Conservation (phyloP, 2,329 filamentous ascomycete genomes). For the Trichophyton rubrum region DNA sequence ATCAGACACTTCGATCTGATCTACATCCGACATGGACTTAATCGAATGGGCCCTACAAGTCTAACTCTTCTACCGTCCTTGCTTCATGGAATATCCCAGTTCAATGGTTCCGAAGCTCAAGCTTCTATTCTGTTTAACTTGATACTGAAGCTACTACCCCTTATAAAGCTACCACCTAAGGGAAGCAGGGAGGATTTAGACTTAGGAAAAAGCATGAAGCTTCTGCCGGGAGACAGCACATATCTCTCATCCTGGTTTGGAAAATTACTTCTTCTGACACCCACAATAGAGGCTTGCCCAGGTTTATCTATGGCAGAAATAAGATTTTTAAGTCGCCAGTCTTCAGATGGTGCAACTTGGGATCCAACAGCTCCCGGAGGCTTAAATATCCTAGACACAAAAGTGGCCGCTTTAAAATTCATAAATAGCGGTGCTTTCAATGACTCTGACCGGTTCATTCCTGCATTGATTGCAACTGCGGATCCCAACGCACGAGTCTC, state of each 20-base stretch:
- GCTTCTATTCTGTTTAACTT: slow-evolving; percentile 66
- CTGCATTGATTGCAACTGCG: slow-evolving; percentile 70
- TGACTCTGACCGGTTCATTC: slow-evolving; percentile 70
- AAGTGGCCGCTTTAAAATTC: slow-evolving; percentile 56
- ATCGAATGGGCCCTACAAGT: slow-evolving; percentile 47
- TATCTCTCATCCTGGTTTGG: slow-evolving; percentile 66
- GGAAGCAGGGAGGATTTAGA: slow-evolving; percentile 65
- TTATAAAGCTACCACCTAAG: slow-evolving; percentile 54
- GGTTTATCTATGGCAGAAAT: slow-evolving; percentile 56
- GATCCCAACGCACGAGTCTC: slow-evolving; percentile 65
- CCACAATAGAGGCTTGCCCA: slow-evolving; percentile 39
- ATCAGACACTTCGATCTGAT: slow-evolving; percentile 79
- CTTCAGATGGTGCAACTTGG: slow-evolving; percentile 41
- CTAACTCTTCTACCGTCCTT: slow-evolving; percentile 60
- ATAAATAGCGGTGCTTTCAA: slow-evolving; percentile 76
- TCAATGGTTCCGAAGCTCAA: slow-evolving; percentile 34
- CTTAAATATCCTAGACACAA: slow-evolving; percentile 56
- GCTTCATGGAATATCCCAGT: slow-evolving; percentile 46
- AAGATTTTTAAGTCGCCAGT: slow-evolving; percentile 54
- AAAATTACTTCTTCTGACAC: slow-evolving; percentile 59
- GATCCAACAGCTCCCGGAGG: slow-evolving; percentile 48
- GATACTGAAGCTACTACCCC: slow-evolving; percentile 61
- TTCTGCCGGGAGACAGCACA: slow-evolving; percentile 57
- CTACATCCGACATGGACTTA: slow-evolving; percentile 76
- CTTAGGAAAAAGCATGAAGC: slow-evolving; percentile 52